These are phyloP conservation scores for Gossypium turneri DNA, from an alignment of 345 rosid genomes.

Conservation along the genomic window DNA sequence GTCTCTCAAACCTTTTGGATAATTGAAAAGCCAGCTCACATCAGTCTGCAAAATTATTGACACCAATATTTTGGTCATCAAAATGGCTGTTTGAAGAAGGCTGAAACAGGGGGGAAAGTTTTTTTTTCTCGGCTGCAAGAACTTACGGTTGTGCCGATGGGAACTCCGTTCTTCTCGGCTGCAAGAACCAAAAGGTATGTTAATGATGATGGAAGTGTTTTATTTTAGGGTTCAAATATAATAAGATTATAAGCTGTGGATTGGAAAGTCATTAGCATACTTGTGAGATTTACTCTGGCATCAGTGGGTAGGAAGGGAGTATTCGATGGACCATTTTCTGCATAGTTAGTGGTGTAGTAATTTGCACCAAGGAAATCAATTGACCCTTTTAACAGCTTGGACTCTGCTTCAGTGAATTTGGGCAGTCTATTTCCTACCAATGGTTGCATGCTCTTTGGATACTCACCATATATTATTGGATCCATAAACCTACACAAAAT, in stretches of 20 bases:
- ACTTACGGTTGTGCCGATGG: slow-evolving; percentile 34
- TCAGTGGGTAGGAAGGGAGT: neutral
- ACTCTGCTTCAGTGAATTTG: slow-evolving; percentile 44
- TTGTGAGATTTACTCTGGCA: neutral
- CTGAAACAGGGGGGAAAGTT: neutral
- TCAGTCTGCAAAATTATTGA: slow-evolving; percentile 24
- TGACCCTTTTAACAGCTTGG: slow-evolving; percentile 43
- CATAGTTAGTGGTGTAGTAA: slow-evolving; percentile 39
- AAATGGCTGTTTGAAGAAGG: neutral
- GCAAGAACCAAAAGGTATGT: neutral
- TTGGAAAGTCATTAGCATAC: neutral
- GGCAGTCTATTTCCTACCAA: slow-evolving; percentile 51
- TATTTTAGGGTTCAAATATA: neutral
- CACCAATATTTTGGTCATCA: neutral
- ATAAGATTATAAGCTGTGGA: neutral
- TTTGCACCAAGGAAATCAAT: slow-evolving; percentile 42
- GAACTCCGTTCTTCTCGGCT: slow-evolving; percentile 35
- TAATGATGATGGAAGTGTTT: neutral
- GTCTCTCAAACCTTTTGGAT: slow-evolving; percentile 34
- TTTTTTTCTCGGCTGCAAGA: too few relatives aligned
- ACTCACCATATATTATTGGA: slow-evolving; percentile 55
- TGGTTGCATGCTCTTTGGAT: slow-evolving; percentile 48
- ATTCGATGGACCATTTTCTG: slow-evolving; percentile 9
- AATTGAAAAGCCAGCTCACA: slow-evolving; percentile 29
- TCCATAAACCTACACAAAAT: slow-evolving; percentile 36